Base-by-base conservation (phyloP, 163 green algal species). In the Volvox carteri region DNA sequence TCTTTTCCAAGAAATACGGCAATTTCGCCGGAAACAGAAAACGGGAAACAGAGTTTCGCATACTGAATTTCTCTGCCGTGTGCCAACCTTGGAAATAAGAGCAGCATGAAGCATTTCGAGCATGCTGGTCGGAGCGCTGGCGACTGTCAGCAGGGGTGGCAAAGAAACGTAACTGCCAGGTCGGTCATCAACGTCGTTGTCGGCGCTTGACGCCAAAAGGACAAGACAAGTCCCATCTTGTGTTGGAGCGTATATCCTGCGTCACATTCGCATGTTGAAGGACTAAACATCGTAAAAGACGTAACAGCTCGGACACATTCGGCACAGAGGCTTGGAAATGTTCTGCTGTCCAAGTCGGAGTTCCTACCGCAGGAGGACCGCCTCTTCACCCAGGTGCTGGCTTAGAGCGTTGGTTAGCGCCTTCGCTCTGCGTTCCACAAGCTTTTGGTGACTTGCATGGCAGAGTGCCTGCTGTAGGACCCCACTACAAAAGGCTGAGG, bases 401-500 rank as follows among this genome's bases (percentile, higher is more conserved):
- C 65, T 30, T 21, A 75, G 33, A 23, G 30, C 8, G 25, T 18
- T 23, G 18, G 46, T 33, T 25, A 75, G 65, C 30, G n/a, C 65
- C 65, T 75, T 75, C 5, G 65, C 65, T 23, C 65, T 44, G 30
- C 65, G 35, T 12, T 75, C 65, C 30, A 48, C 33, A 44, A 75
- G 65, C 65, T 46, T 75, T 42, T 75, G 30, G 30, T 48, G 65
- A 33, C 65, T 75, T 44, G 65, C 65, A 33, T 23, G 23, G 33
- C 65, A 75, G 65, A 75, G 65, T 12, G 33, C 65, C 16, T 48
- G 65, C 65, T 75, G 65, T 33, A 75, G 65, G 35, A 73, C 9
- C 86, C 83, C 75, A 90, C 60, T 16, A 37, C 81, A 35, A 25
- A 90, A 81, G 25, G 65, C 86, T 18, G 67, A 86, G 16, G 76